These are phyloP conservation scores for Hanseniaspora pseudoguilliermondii DNA, from an alignment of 805 yeast species.

Conservation along the genomic window DNA sequence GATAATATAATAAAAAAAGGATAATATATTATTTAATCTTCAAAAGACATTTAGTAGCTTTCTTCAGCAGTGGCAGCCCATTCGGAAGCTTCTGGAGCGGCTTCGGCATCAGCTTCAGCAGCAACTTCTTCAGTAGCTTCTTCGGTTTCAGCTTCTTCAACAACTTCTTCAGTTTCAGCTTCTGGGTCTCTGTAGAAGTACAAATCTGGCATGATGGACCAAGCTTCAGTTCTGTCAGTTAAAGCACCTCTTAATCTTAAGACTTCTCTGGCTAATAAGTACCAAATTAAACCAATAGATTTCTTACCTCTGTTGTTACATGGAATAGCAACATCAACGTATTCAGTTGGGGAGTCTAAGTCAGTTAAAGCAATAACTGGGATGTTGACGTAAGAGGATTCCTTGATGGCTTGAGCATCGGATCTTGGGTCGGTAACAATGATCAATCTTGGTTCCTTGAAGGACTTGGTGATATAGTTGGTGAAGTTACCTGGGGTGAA, in stretches of 20 bases:
- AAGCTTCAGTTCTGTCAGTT: conserved; percentile 89
- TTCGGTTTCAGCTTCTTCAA: conserved; percentile 56
- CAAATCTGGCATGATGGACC: conserved; percentile 99
- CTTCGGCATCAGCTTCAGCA: conserved; percentile 29
- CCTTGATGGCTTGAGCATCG: conserved; percentile 99
- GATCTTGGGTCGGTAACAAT: conserved; percentile 99
- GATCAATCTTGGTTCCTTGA: conserved; percentile 99
- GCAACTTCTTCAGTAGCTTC: conserved; percentile 68
- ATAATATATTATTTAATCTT: background rate
- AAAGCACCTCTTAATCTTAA: conserved; percentile 96
- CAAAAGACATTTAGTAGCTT: conserved; percentile 9
- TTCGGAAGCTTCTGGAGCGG: conserved; percentile 13
- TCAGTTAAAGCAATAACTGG: conserved; percentile 99
- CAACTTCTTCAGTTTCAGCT: conserved; percentile 78
- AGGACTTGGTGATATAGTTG: conserved; percentile 98
- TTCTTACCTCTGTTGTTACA: conserved; percentile 99
- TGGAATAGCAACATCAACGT: conserved; percentile 99
- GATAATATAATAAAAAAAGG: conserved; percentile 4
- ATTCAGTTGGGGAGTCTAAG: conserved; percentile 98
- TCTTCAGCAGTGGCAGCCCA: conserved; percentile 13
- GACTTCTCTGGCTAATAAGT: conserved; percentile 98
- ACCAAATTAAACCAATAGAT: conserved; percentile 99
- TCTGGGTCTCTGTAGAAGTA: conserved; percentile 99
- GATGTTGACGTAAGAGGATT: conserved; percentile 98
- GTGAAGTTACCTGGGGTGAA: conserved; percentile 99